These are phyloP conservation scores for Aquilaria malaccensis DNA, from an alignment of 345 rosid species.

Conservation along the genomic window DNA sequence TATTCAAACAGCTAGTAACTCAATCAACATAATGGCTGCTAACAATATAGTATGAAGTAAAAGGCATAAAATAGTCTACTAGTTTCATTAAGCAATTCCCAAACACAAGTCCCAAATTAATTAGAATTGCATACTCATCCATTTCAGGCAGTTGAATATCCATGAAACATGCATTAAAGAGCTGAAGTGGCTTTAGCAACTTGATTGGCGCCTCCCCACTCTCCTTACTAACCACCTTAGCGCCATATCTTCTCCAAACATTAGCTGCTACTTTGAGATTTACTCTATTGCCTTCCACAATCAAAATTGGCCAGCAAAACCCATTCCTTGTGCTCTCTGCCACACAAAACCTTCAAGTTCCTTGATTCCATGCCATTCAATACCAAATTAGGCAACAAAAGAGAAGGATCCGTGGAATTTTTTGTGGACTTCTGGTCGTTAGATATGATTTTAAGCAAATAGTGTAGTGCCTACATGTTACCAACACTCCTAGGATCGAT, in stretches of 20 bases:
- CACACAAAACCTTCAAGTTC: too few relatives aligned
- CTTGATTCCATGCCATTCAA: too few relatives aligned
- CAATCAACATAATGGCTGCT: neutral
- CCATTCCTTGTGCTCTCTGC: too few relatives aligned
- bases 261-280: constrained; percentile 87
- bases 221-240: constrained; percentile 65
- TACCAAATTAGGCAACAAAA: too few relatives aligned
- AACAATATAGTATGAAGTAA: neutral
- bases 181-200: constrained; percentile 64
- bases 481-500: too few relatives aligned
- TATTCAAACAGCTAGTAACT: neutral
- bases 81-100: neutral
- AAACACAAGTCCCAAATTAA: constrained; percentile 5
- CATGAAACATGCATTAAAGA: constrained; percentile 97
- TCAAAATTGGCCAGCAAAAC: constrained; percentile 26
- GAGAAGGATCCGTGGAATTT: too few relatives aligned
- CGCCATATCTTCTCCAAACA: constrained; percentile 88
- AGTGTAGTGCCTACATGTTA: too few relatives aligned
- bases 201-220: constrained; percentile 60
- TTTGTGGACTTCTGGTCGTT: too few relatives aligned
- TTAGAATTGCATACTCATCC: constrained; percentile 67
- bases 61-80: constrained; percentile 1
- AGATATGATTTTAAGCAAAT: too few relatives aligned
- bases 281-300: constrained; percentile 81
- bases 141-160: constrained; percentile 98